phyloP scores from a whole-genome alignment of 2,329 filamentous ascomycete species.

The Fusarium ambrosium region DNA sequence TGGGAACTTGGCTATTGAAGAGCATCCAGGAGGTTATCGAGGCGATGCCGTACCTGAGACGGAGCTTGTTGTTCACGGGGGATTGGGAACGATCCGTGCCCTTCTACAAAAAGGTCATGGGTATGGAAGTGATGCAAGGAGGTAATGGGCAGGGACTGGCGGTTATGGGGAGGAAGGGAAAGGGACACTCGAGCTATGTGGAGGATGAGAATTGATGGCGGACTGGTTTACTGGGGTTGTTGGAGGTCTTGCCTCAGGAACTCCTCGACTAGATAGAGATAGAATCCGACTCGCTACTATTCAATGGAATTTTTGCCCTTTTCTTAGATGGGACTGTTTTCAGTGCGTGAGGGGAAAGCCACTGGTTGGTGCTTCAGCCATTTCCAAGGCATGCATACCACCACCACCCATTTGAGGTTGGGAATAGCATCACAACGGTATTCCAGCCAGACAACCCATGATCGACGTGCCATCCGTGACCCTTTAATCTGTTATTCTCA shows the following conservation, averaged over 20 bases:
- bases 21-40: constrained; percentile 66
- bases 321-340: background rate
- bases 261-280: too few species aligned
- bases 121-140: constrained; percentile 42
- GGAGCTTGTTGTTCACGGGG: constrained; percentile 62
- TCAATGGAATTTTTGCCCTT: background rate
- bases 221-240: too few species aligned
- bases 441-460: background rate
- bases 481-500: background rate
- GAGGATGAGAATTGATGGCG: background rate
- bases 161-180: background rate
- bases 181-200: background rate
- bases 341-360: background rate
- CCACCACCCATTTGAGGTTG: background rate
- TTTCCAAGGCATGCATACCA: background rate
- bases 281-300: too few species aligned
- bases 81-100: constrained; percentile 47
- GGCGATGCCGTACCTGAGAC: constrained; percentile 66
- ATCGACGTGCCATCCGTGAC: background rate
- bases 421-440: background rate
- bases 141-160: background rate
- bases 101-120: constrained; percentile 46
- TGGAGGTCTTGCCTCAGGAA: background rate
- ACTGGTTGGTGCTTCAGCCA: background rate
- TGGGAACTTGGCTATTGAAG: constrained; percentile 70